These are phyloP conservation scores for Hydrangea macrophylla DNA, from an alignment of 148 eudicot species.

Conservation along the genomic window DNA sequence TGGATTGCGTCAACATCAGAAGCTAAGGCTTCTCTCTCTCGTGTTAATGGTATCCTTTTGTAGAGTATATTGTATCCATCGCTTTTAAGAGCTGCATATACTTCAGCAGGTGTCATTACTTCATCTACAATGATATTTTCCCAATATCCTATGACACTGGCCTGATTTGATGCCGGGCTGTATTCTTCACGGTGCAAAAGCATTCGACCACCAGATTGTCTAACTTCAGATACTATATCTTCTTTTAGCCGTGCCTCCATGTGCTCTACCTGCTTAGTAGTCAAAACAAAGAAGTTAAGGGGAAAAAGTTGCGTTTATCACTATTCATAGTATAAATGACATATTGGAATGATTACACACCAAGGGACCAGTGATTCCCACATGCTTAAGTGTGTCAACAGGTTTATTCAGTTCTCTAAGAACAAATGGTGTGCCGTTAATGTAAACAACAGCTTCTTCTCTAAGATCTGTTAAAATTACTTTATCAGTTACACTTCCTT, in stretches of 20 bases:
- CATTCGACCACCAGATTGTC: slow-evolving; percentile 85
- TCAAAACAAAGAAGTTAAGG: slow-evolving; percentile 10
- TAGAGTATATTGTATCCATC: slow-evolving; percentile 64
- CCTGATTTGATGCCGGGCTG: slow-evolving; percentile 63
- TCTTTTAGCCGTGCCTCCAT: slow-evolving; percentile 91
- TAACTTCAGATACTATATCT: slow-evolving; percentile 83
- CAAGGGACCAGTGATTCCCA: slow-evolving; percentile 91
- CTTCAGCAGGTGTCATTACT: slow-evolving; percentile 89
- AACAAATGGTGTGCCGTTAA: slow-evolving; percentile 83
- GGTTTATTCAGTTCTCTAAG: slow-evolving; percentile 89
- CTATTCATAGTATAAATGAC: slow-evolving; percentile 5
- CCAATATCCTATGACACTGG: slow-evolving; percentile 88
- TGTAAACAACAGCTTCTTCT: slow-evolving; percentile 96
- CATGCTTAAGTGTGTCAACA: slow-evolving; percentile 90
- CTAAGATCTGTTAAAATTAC: slow-evolving; percentile 78
- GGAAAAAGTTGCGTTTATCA: background rate
- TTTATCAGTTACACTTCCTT: slow-evolving; percentile 38
- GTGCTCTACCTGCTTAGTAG: slow-evolving; percentile 69
- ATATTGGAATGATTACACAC: slow-evolving; percentile 36
- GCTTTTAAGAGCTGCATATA: slow-evolving; percentile 63
- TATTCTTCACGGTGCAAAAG: slow-evolving; percentile 96
- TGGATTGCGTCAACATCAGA: slow-evolving; percentile 92
- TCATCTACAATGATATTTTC: slow-evolving; percentile 76
- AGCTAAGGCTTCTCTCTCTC: slow-evolving; percentile 86
- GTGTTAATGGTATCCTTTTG: slow-evolving; percentile 81